Conservation (phyloP, 805 yeast genomes). For the Candida manassasensis region DNA sequence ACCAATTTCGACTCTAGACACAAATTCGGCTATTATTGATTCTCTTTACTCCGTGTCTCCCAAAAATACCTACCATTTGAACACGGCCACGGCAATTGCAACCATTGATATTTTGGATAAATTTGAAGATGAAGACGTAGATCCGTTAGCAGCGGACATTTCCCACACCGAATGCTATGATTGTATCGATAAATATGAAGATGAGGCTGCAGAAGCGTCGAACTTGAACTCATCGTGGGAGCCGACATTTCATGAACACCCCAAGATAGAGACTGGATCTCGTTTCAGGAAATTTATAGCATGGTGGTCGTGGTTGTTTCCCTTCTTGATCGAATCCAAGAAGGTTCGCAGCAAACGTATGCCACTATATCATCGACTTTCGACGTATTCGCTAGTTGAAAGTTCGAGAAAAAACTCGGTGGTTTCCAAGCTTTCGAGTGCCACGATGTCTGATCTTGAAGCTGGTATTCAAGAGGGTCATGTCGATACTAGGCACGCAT, state of each 20-base stretch:
- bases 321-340: slow-evolving; percentile 10
- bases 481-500: background rate
- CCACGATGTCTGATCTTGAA: background rate
- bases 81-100: slow-evolving; percentile 23
- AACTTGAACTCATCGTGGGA: too few relatives aligned
- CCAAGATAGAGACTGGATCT: background rate
- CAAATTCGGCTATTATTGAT: slow-evolving; percentile 27
- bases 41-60: slow-evolving; percentile 38
- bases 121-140: background rate
- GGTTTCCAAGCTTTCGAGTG: background rate
- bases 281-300: slow-evolving; percentile 6
- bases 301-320: slow-evolving; percentile 21
- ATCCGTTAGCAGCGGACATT: too few relatives aligned
- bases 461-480: slow-evolving; percentile 1
- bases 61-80: slow-evolving; percentile 32
- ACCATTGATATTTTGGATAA: slow-evolving; percentile 12
- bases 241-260: too few relatives aligned
- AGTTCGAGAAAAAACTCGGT: background rate
- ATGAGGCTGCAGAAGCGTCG: slow-evolving; percentile 4
- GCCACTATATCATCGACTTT: slow-evolving; percentile 6
- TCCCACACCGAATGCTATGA: too few relatives aligned
- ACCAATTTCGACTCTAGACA: slow-evolving; percentile 12
- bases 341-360: background rate
- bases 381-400: slow-evolving; percentile 3
- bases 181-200: too few relatives aligned